Evolutionary conservation across 371 early-diverging fungal genomes (phyloP), one percentile per base, ranked within the genome.

Genomic region (Phascolomyces articulosus): DNA sequence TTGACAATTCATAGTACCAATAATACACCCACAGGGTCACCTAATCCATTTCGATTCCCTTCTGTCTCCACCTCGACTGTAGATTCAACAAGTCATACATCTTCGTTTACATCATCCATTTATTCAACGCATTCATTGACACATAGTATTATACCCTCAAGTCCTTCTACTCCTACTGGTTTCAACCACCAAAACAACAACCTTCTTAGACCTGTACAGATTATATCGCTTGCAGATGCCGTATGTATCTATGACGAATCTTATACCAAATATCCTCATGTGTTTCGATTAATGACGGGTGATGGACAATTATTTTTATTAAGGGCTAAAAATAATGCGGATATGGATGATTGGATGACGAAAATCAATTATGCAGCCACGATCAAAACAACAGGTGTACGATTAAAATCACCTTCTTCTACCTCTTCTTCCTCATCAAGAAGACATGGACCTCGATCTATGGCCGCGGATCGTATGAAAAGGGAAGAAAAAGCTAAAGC

Each of bases 301-400:
- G 89, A 89, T 51, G 91, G 89, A 23, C 85, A 89, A 64, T 88
- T 91, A 61, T 90, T 89, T 59, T 69, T 93, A 44, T 77, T 93
- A 58, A 80, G 89, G 62, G 87, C 90, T 3, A 75, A 86, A 13
- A 73, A 73, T 55, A 87, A 90, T 69, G 79, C 77, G 34, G 90
- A 90, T 10, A 86, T 92, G 80, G 87, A 89, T 27, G 91, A 93
- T 61, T 93, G 94, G 94, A 91, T 93, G 85, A 70, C 82, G 27
- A 87, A 88, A 55, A 87, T 93, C 58, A 93, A 93, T 73, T 92
- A 91, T 68, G 91, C 92, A 0, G 88, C 92, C 4, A 84, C 91
- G 0, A 82, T 90, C 68, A 93, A 91, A 65, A 85, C 90, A 6
- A 82, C 82, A 15, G 89, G 84, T 6, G 77, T 88, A 0, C 80